Base-by-base conservation (phyloP, 495 filamentous ascomycete genomes). In the Podospora didyma region DNA sequence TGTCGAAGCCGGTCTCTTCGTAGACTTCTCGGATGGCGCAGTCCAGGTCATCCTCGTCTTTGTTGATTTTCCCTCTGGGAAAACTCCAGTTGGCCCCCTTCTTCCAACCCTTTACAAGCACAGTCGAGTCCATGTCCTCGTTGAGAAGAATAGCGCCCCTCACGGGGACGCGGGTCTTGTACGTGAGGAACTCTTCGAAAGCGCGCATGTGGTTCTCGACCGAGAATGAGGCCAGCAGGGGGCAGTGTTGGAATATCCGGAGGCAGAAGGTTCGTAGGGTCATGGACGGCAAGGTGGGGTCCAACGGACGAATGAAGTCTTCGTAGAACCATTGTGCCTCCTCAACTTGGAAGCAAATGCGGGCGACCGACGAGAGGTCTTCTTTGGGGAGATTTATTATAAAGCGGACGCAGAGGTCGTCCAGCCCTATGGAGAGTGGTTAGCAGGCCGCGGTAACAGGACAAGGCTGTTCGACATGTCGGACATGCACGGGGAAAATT, bases 301-400 rank as follows among this genome's bases (percentile, higher is more conserved):
- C 90, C 52, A 92, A 76, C 28, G 91, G 92, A 35, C 95, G 89
- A 71, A 98, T 89, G 67, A 97, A 98, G 73, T 98, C 94, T 73
- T 97, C 95, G 84, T 97, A 98, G 72, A 92, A 97, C 94, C 94
- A 98, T 88, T 98, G 94, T 66, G 94, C 94, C 67, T 97, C 95
- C 73, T 98, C 94, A 53, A 98, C 87, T 75, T 97, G 92, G 71
- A 98, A 98, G 72, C 92, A 96, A 67, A 97, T 91, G 60, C 94
- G 89, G 65, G 92, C 90, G 20, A 96, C 89, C 0, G 87, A 90
- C 57, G 86, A 82, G 26, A 97, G 86, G 70, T 97, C 94, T 70
- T 92, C 90, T 59, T 84, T 80, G 20, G 94, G 94, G 48, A 96
- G 80, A 73, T 97, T 97, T 66, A 97, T 89, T 64, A 98, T 92